Percentiles rank a stretch among this genome's conserved stretches.
Conservation (phyloP, 2,329 filamentous ascomycete genomes). For the Xylaria sp. region DNA sequence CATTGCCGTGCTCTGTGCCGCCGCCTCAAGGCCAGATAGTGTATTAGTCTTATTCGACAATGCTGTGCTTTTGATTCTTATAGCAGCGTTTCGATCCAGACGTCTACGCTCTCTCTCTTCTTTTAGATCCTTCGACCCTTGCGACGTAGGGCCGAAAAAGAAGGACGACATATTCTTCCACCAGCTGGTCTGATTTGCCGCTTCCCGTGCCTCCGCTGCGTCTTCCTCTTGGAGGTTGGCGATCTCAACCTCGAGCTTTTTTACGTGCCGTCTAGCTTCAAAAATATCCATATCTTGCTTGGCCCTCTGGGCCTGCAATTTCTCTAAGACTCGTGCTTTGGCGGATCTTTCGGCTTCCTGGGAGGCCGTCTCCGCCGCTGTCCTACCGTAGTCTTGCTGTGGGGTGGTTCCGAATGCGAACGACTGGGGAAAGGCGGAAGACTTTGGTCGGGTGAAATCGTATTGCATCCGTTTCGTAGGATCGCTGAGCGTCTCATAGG, state of each 20-base stretch:
- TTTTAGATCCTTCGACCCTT: not conserved
- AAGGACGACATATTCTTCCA: conserved; percentile 1
- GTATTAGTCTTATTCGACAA: not conserved
- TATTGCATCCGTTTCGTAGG: conserved; percentile 7
- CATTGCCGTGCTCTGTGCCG: not conserved
- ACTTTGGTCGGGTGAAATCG: not conserved
- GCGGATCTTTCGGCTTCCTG: not conserved
- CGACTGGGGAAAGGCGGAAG: not conserved
- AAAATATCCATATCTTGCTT: conserved; percentile 8
- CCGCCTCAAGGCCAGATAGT: conserved; percentile 1
- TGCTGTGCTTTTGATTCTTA: not conserved
- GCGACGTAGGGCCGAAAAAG: not conserved
- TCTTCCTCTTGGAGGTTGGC: conserved; percentile 13
- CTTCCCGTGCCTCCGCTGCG: not conserved
- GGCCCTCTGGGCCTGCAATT: not conserved
- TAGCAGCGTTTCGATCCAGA: not conserved
- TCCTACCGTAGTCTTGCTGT: not conserved
- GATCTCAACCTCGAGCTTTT: conserved; percentile 17
- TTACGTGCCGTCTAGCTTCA: conserved; percentile 9
- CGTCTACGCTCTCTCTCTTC: conserved; percentile 11
- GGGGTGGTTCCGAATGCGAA: not conserved
- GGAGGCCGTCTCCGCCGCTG: not conserved
- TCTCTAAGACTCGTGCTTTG: not conserved
- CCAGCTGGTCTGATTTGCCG: not conserved
- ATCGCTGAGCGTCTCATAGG: conserved; percentile 25